Conservation (phyloP, 805 yeast species). For the Saccharomycopsis amapae region DNA sequence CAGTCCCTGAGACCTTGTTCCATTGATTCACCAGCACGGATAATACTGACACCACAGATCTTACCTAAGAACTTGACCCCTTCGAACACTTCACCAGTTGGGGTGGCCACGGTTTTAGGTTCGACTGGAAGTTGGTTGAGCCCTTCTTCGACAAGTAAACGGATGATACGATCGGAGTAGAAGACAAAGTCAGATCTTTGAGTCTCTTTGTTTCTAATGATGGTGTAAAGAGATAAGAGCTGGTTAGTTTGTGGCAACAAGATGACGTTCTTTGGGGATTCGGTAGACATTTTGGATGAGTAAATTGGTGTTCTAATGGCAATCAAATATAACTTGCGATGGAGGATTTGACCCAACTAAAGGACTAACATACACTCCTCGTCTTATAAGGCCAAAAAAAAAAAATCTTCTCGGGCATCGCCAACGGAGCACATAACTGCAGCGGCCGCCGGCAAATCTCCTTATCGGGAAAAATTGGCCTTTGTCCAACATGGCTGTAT, state of each 20-base stretch:
- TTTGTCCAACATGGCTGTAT: too few relatives aligned
- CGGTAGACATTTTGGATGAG: constrained; percentile 28
- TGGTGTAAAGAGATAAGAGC: constrained; percentile 76
- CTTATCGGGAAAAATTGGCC: too few relatives aligned
- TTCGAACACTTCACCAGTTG: constrained; percentile 60
- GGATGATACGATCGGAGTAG: constrained; percentile 89
- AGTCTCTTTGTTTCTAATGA: constrained; percentile 77
- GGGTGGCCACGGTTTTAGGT: constrained; percentile 59
- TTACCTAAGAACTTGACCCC: constrained; percentile 85
- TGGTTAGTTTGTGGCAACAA: constrained; percentile 86
- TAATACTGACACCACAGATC: constrained; percentile 96
- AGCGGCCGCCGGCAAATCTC: too few relatives aligned
- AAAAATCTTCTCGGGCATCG: too few relatives aligned
- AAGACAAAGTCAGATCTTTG: constrained; percentile 89
- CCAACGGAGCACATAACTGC: too few relatives aligned
- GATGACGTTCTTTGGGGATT: constrained; percentile 47
- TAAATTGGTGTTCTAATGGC: too few relatives aligned
- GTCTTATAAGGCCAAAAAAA: too few relatives aligned
- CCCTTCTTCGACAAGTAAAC: constrained; percentile 92
- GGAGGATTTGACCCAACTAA: too few relatives aligned
- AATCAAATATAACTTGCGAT: too few relatives aligned
- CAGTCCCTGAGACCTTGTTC: constrained; percentile 97
- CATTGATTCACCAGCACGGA: constrained; percentile 99
- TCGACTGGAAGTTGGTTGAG: constrained; percentile 90
- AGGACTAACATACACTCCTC: too few relatives aligned